Percentiles rank a stretch among this genome's conserved stretches.
These are phyloP conservation scores for Colletotrichum chlorophyti DNA, from an alignment of 2,329 filamentous ascomycete species.

Conservation along the genomic window DNA sequence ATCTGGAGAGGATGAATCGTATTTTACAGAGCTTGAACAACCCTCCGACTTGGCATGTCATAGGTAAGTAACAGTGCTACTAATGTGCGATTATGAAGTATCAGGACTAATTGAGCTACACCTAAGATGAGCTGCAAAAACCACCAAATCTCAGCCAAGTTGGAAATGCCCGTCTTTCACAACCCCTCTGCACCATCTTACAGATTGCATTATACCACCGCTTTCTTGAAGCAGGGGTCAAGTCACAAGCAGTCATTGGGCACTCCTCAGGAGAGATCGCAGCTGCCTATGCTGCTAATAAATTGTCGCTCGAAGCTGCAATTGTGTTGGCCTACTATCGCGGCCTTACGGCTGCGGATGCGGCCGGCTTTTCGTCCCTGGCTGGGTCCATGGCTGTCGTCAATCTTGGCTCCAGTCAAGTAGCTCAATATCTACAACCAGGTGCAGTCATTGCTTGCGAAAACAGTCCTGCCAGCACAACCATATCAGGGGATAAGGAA, in stretches of 20 bases:
- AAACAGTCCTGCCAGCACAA: no score
- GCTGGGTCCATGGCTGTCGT: no score
- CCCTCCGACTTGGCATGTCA: neutral
- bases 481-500: no score
- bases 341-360: slow-evolving; percentile 29
- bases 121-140: neutral
- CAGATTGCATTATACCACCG: slow-evolving; percentile 49
- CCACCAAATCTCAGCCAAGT: neutral
- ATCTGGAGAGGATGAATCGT: slow-evolving; percentile 24
- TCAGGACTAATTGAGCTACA: neutral
- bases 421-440: no score
- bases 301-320: slow-evolving; percentile 41
- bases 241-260: slow-evolving; percentile 43
- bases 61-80: no score
- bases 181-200: slow-evolving; percentile 39
- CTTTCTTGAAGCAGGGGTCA: slow-evolving; percentile 38
- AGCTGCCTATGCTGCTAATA: slow-evolving; percentile 49
- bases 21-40: neutral
- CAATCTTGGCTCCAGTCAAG: no score
- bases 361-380: no score
- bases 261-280: slow-evolving; percentile 54
- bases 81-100: no score
- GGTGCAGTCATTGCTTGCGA: no score
- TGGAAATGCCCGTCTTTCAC: slow-evolving; percentile 9
- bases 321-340: slow-evolving; percentile 40